Base-by-base conservation (phyloP, 164 flowering plant species). In the Vitis cinerea region DNA sequence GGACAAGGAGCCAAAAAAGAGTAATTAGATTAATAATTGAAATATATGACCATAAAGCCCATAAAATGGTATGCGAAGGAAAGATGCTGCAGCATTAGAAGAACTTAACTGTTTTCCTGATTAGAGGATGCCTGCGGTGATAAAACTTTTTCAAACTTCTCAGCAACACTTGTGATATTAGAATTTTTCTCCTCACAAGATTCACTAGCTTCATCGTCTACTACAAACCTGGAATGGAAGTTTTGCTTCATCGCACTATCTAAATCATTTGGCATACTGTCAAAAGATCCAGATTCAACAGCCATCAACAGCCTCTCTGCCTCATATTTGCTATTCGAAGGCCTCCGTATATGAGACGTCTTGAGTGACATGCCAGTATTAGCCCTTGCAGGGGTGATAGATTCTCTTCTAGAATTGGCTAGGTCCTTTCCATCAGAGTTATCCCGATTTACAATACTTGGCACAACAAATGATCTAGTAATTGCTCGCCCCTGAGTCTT, bases 371-470 rank as follows among this genome's bases (percentile, higher is more conserved):
- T 75, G 30, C 80, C 83, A 71, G 78, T 75, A 56, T 72, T 82
- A 50, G 76, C 71, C 77, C 69, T 88, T 44, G 81, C 78, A 50
- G 83, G 49, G 50, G 79, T 65, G 61, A 79, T 53, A 50, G 88
- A 73, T 81, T 85, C 90, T 74, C 78, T 83, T 74, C 75, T 73
- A 64, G 81, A 73, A 30, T 69, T 82, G 31, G 75, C 50, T 27
- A 70, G 49, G 17, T 74, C 77, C 74, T 85, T 91, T 60, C 73
- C 83, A 63, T 65, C 78, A 63, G 88, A 71, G 74, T 68, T 78
- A 47, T 79, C 85, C 64, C 85, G 83, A 58, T 88, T 89, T 58
- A 88, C 89, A 74, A 87, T 30, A 16, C 50, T 78, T 57, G 94
- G 92, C 49, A 73, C 77, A 59, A 80, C 50, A 50, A 83, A 80